Evolutionary conservation across 768 basidiomycete species (phyloP).

Genomic region (Mycena olivaceomarginata): DNA sequence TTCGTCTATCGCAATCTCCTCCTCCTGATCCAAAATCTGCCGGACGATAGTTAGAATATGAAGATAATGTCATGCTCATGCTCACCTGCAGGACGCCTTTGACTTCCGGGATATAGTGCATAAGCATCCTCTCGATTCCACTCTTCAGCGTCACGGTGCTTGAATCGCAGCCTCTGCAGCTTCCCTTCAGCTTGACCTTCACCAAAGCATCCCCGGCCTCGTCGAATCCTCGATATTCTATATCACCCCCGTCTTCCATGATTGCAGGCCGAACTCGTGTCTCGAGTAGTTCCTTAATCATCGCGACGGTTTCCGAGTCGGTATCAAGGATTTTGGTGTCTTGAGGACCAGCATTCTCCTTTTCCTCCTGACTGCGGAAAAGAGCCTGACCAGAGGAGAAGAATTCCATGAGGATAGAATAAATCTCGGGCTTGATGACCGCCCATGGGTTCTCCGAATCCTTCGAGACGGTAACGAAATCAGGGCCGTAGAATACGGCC

Average conservation of each 20-base stretch:
- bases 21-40: conserved; percentile 94
- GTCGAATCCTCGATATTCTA: conserved; percentile 94
- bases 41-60: conserved; percentile 23
- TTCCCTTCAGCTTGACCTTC: conserved; percentile 94
- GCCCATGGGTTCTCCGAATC: conserved; percentile 91
- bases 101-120: conserved; percentile 99
- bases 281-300: conserved; percentile 98
- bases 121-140: conserved; percentile 98
- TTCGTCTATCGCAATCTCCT: conserved; percentile 89
- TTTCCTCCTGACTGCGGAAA: conserved; percentile 89
- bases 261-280: conserved; percentile 97
- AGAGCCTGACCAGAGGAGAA: conserved; percentile 94
- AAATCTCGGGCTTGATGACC: conserved; percentile 96
- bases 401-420: conserved; percentile 96
- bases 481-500: conserved; percentile 95
- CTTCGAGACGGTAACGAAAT: conserved; percentile 98
- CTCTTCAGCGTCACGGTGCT: conserved; percentile 97
- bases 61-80: background rate
- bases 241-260: conserved; percentile 99
- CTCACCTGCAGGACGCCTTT: conserved; percentile 92
- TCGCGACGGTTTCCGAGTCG: conserved; percentile 97
- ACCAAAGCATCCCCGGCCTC: conserved; percentile 89
- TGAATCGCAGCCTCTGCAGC: conserved; percentile 96
- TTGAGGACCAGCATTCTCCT: conserved; percentile 90
- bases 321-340: conserved; percentile 96